phyloP scores from a whole-genome alignment of 2,329 filamentous ascomycete species.

The Pseudogymnoascus sp. region DNA sequence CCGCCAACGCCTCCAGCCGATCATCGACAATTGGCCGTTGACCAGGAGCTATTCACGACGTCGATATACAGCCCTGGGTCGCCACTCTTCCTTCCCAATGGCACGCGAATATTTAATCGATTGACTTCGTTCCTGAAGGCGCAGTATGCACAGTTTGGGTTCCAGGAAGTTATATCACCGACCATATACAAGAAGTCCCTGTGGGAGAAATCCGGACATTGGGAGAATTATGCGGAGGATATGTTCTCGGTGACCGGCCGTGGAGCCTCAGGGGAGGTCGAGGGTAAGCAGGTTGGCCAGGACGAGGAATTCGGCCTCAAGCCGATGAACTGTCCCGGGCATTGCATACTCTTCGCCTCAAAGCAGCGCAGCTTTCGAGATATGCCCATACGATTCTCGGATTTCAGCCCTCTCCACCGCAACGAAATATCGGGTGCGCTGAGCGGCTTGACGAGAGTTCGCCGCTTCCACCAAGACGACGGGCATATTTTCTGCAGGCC shows the following conservation, averaged over 20 bases:
- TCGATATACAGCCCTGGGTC: constrained; percentile 78
- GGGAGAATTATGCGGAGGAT: constrained; percentile 84
- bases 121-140: constrained; percentile 73
- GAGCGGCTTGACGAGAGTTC: constrained; percentile 73
- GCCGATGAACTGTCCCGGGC: constrained; percentile 89
- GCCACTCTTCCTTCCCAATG: constrained; percentile 76
- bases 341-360: constrained; percentile 76
- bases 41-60: constrained; percentile 72
- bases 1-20: constrained; percentile 33
- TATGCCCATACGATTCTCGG: constrained; percentile 74
- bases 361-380: constrained; percentile 70
- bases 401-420: constrained; percentile 80
- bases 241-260: constrained; percentile 74
- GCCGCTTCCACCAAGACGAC: constrained; percentile 85
- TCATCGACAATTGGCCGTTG: constrained; percentile 52
- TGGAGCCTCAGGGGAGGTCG: constrained; percentile 23
- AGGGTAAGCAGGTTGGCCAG: constrained; percentile 42
- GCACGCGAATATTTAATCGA: constrained; percentile 75
- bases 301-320: constrained; percentile 75
- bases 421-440: constrained; percentile 80
- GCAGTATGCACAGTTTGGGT: constrained; percentile 79
- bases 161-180: constrained; percentile 81
- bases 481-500: constrained; percentile 85
- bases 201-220: constrained; percentile 79
- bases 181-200: constrained; percentile 85